phyloP scores from a whole-genome alignment of 345 rosid genomes.

The Lumnitzera racemosa region DNA sequence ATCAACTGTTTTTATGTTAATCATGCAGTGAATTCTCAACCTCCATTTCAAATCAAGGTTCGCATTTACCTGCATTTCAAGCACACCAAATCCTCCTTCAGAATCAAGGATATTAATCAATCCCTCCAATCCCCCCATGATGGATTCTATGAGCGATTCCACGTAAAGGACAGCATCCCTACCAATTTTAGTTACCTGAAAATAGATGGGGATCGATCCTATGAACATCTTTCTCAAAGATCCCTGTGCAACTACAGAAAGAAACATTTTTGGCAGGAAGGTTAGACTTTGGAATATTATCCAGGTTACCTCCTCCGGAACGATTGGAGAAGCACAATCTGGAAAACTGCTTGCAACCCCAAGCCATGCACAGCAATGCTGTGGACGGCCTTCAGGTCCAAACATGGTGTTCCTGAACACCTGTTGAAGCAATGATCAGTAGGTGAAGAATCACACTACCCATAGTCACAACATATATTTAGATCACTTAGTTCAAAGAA shows the following conservation, averaged over 20 bases:
- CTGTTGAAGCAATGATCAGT: constrained; percentile 30
- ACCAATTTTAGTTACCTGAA: constrained; percentile 89
- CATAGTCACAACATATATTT: background rate
- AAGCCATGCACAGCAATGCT: constrained; percentile 99
- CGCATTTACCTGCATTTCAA: constrained; percentile 74
- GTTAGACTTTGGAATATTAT: background rate
- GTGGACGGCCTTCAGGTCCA: constrained; percentile 99
- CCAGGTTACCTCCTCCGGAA: constrained; percentile 83
- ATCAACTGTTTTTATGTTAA: too few species aligned
- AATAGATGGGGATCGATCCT: background rate
- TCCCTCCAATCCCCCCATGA: constrained; percentile 99
- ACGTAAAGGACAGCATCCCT: constrained; percentile 95
- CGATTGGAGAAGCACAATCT: constrained; percentile 89
- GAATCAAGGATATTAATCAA: constrained; percentile 97
- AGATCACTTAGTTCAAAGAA: background rate
- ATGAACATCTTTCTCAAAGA: background rate
- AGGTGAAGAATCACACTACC: constrained; percentile 12
- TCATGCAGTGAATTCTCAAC: too few species aligned
- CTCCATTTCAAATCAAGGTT: background rate
- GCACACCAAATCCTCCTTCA: constrained; percentile 98
- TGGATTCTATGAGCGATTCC: constrained; percentile 96
- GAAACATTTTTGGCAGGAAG: background rate
- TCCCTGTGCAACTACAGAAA: background rate
- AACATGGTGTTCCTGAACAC: constrained; percentile 99
- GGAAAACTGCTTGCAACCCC: constrained; percentile 98